phyloP scores from a whole-genome alignment of 768 basidiomycete species.

The Russula emetica region DNA sequence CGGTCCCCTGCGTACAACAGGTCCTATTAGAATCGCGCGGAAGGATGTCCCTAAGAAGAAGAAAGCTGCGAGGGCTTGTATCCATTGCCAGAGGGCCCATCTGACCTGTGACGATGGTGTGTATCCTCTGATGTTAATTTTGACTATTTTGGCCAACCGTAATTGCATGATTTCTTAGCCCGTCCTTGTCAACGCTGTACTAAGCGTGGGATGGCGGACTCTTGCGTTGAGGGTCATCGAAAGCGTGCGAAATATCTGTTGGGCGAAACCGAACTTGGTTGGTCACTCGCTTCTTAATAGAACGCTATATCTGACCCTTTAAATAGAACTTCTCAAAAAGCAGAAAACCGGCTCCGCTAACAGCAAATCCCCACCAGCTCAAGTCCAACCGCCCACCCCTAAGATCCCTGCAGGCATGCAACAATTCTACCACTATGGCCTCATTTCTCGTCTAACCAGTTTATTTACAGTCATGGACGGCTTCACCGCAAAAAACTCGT shows the following conservation, averaged over 20 bases:
- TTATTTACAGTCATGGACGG: constrained; percentile 13
- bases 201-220: constrained; percentile 85
- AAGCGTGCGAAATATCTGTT: constrained; percentile 98
- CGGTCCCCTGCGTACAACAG: constrained; percentile 44
- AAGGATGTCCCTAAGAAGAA: constrained; percentile 85
- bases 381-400: constrained; percentile 17
- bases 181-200: constrained; percentile 95
- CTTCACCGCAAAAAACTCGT: constrained; percentile 51
- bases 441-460: not conserved
- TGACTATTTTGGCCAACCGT: constrained; percentile 18
- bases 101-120: constrained; percentile 97
- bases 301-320: constrained; percentile 14
- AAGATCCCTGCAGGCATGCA: constrained; percentile 4
- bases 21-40: constrained; percentile 40
- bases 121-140: constrained; percentile 34
- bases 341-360: constrained; percentile 12
- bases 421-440: not conserved
- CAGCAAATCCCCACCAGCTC: constrained; percentile 10
- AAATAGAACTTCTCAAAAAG: constrained; percentile 23
- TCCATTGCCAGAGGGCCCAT: constrained; percentile 95
- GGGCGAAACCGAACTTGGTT: constrained; percentile 90
- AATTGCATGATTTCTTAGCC: constrained; percentile 45
- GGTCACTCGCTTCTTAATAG: constrained; percentile 31
- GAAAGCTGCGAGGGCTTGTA: constrained; percentile 90
- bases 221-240: constrained; percentile 90